Base-by-base conservation (phyloP, 495 filamentous ascomycete genomes). In the Xylaria palmicola region DNA sequence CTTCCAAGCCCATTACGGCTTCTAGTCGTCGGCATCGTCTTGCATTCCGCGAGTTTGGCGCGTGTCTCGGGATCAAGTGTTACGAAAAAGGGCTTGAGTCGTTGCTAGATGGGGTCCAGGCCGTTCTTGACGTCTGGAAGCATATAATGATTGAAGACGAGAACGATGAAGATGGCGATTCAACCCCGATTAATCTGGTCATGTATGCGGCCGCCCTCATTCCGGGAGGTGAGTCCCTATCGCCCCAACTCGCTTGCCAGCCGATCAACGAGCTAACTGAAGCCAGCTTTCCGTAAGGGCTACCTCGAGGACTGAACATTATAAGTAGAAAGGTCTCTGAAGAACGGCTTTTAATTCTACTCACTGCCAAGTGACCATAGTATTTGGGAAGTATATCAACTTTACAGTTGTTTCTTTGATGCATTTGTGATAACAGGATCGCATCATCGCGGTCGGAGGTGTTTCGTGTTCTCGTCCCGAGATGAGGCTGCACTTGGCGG, bases 171-270 rank as follows among this genome's bases (percentile, higher is more conserved):
- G 48, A 51, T 15, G 17, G 15, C 20, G 48, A 51, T 43, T 62
- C 87, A 64, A 66, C 76, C 36, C 85, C 85, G 0, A 88, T 88
- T 45, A 86, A 84, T 26, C 65, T 78, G 54, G 85, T 83, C 30
- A 90, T 89, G 87, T 88, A 86, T 76, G 85, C 86, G 43, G 74
- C 86, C 4, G 86, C 85, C 48, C 63, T 88, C 66, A 77, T 82
- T 48, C 84, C 85, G 4, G 84, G 85, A 66, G 84, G 86, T 87
- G 52, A 82, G 82, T 77, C 8, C 0, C 8, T 45, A 37, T 29
- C 0, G 19, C 36, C 6, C 9, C 6, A 9, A 49, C 24, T 10
- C 20, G 0, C 8, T 2, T 15, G 6, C 7, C 43, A 13, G 20
- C 15, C 10, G 20, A 20, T 6, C 5, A 20, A 9, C 22, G 19